These are phyloP conservation scores for Oidium heveae DNA, from an alignment of 2,329 filamentous ascomycete genomes.

Conservation along the genomic window DNA sequence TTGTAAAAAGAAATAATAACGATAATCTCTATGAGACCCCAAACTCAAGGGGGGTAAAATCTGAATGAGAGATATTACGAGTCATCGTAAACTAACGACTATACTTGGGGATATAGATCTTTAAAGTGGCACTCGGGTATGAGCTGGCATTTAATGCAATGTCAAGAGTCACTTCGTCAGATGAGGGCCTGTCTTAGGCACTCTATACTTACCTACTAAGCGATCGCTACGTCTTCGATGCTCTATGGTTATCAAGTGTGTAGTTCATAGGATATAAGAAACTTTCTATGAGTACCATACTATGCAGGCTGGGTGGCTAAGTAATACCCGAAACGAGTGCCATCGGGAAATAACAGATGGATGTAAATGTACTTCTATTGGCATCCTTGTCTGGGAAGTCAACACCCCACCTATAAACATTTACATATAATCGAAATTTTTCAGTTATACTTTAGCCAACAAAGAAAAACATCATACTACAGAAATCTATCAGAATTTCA, in stretches of 20 bases:
- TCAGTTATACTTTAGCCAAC: background rate
- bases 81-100: background rate
- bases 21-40: background rate
- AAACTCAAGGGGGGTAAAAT: background rate
- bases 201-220: background rate
- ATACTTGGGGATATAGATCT: background rate
- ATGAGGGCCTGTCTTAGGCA: background rate
- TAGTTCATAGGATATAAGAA: background rate
- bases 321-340: background rate
- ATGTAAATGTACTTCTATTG: background rate
- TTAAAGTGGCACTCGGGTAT: background rate
- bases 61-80: background rate
- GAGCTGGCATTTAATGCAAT: background rate
- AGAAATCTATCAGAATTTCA: background rate
- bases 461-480: background rate
- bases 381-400: background rate
- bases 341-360: background rate
- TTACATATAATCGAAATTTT: background rate
- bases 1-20: background rate
- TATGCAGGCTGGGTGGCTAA: background rate
- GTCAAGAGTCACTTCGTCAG: background rate
- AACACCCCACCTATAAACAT: background rate
- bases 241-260: background rate
- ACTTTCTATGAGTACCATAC: background rate
- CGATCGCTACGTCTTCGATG: background rate